phyloP scores from a whole-genome alignment of 129 eudicot species.

The Escallonia herrerae region DNA sequence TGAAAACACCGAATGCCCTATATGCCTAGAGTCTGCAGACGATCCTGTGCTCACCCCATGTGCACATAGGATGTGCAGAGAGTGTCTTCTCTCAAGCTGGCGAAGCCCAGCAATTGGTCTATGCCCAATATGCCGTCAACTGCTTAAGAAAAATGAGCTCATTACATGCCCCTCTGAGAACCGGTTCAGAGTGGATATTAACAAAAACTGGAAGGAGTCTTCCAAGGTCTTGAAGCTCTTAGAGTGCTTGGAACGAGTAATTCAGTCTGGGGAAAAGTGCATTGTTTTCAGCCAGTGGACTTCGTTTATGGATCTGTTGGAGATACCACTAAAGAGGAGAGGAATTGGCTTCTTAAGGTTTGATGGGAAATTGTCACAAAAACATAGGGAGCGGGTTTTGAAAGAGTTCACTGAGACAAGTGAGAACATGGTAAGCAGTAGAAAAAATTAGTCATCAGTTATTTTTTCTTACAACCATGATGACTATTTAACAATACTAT shows the following conservation, averaged over 20 bases:
- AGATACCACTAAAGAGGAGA: slow-evolving; percentile 57
- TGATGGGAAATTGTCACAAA: slow-evolving; percentile 75
- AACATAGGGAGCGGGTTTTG: slow-evolving; percentile 59
- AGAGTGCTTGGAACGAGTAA: slow-evolving; percentile 51
- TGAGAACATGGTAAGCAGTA: slow-evolving; percentile 49
- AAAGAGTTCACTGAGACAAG: slow-evolving; percentile 63
- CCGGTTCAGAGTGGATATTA: slow-evolving; percentile 58
- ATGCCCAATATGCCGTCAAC: slow-evolving; percentile 79
- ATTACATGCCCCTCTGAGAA: slow-evolving; percentile 69
- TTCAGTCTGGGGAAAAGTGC: slow-evolving; percentile 63
- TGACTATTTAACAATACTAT: too few species aligned
- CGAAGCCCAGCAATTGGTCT: slow-evolving; percentile 44
- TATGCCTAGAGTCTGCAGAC: slow-evolving; percentile 84
- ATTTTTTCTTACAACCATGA: background rate
- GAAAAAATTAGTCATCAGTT: background rate
- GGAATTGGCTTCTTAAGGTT: slow-evolving; percentile 60
- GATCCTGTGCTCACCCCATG: slow-evolving; percentile 86
- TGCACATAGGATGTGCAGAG: slow-evolving; percentile 87
- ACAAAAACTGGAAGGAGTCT: slow-evolving; percentile 78
- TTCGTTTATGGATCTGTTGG: slow-evolving; percentile 73
- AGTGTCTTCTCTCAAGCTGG: slow-evolving; percentile 79
- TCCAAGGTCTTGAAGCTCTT: slow-evolving; percentile 58
- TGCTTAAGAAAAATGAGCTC: slow-evolving; percentile 45
- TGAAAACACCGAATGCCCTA: slow-evolving; percentile 70
- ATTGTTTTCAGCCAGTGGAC: slow-evolving; percentile 93